Evolutionary conservation across 495 filamentous ascomycete genomes (phyloP), one percentile per base, ranked within the genome.

Genomic region (Aspergillus sparsus): DNA sequence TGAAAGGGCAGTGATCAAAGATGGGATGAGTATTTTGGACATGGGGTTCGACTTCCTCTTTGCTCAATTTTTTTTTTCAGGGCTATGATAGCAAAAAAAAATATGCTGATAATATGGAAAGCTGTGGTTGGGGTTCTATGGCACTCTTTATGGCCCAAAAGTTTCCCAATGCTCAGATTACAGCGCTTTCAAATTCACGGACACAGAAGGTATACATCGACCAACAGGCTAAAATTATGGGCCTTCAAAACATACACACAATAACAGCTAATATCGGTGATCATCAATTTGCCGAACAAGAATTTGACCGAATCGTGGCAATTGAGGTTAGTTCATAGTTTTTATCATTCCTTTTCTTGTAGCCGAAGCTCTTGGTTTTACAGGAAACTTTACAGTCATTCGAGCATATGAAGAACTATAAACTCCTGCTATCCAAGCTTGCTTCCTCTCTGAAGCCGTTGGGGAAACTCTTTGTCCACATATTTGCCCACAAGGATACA

Each of bases 391-490:
- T 16, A 55, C 21, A 55, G 52, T 55, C 9, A 12, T 55, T 55
- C 21, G 52, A 55, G 52, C 52, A 55, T 41, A 55, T 55, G 52
- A 55, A 55, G 35, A 55, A 55, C 16, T 55, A 55, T 35, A 8
- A 41, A 16, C 10, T 8, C 9, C 35, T 55, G 18, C 32, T 55
- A 16, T 7, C 12, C 11, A 55, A 55, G 35, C 7, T 55, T 7
- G 11, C 52, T 37, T 4, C 7, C 16, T 32, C 33, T 4, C 35
- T 55, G 6, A 55, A 55, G 32, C 33, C 35, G 21, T 10, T 7
- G 6, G 52, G 52, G 11, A 55, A 55, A 21, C 52, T 55, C 6
- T 55, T 55, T 16, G 52, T 55, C 6, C 33, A 37, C 10, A 55
- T 41, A 9, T 55, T 55, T 16, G 32, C 52, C 3, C 52, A 55